Evolutionary conservation across 192 early-diverging fungal species (phyloP).

Genomic region (Endogone sp.): DNA sequence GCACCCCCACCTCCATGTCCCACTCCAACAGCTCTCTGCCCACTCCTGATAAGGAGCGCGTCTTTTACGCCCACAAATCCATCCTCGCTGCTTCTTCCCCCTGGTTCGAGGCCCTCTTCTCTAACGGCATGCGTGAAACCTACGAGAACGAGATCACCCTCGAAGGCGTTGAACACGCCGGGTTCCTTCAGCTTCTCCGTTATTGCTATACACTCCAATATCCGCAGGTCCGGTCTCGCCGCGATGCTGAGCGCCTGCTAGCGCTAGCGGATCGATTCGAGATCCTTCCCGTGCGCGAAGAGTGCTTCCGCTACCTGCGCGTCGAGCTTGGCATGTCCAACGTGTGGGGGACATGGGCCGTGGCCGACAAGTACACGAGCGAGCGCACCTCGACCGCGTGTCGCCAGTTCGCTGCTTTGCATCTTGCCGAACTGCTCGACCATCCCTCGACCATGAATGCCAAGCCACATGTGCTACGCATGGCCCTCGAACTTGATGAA

Average conservation of each 20-base stretch:
- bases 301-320: constrained; percentile 22
- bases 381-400: constrained; percentile 21
- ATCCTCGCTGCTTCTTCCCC: constrained; percentile 45
- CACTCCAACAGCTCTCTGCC: constrained; percentile 8
- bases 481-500: constrained; percentile 25
- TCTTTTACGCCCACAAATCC: constrained; percentile 43
- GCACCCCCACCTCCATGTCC: constrained; percentile 13
- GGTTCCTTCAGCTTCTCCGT: constrained; percentile 12
- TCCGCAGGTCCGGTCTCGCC: constrained; percentile 5
- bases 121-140: constrained; percentile 56
- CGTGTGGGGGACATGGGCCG: constrained; percentile 31
- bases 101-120: constrained; percentile 51
- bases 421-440: constrained; percentile 14
- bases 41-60: too few species aligned
- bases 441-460: constrained; percentile 20
- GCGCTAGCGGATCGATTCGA: constrained; percentile 27
- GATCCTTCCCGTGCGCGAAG: constrained; percentile 16
- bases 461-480: constrained; percentile 17
- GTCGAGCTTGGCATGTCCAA: constrained; percentile 18
- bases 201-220: constrained; percentile 17
- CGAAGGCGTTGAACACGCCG: constrained; percentile 12
- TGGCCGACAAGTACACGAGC: constrained; percentile 25
- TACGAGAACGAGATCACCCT: constrained; percentile 18
- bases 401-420: constrained; percentile 15
- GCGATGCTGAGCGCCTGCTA: constrained; percentile 21